Evolutionary conservation across 2,329 filamentous ascomycete species (phyloP).

Genomic region (Fusarium sp.): DNA sequence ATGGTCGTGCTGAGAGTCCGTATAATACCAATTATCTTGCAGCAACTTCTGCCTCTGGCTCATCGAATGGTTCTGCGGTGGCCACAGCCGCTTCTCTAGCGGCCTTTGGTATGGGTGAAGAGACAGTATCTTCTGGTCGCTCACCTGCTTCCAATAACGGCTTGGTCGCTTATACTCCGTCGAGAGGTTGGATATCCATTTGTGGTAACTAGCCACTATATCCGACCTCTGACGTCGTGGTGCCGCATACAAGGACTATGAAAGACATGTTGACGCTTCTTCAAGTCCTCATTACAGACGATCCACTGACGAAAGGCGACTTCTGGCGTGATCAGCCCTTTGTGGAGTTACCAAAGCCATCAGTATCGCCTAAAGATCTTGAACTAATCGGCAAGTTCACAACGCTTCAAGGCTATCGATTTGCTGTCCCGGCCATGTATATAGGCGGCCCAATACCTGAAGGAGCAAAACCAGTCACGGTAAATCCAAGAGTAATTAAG

Average conservation of each 20-base stretch:
- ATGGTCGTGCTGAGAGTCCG: constrained; percentile 65
- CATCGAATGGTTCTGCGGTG: constrained; percentile 65
- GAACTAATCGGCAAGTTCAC: no score
- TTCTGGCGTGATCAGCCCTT: constrained; percentile 64
- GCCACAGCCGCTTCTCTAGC: constrained; percentile 61
- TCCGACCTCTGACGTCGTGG: constrained; percentile 64
- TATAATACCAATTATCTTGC: constrained; percentile 64
- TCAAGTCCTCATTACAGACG: constrained; percentile 57
- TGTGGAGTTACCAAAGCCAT: constrained; percentile 51
- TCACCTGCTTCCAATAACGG: constrained; percentile 66
- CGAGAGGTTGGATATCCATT: constrained; percentile 60
- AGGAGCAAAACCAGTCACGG: not conserved
- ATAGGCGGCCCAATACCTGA: not conserved
- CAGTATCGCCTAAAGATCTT: not conserved
- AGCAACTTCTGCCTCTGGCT: constrained; percentile 65
- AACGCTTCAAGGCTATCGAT: not conserved
- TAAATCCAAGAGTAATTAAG: not conserved
- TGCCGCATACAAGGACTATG: constrained; percentile 62
- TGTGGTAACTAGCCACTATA: constrained; percentile 66
- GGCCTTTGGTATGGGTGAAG: constrained; percentile 62
- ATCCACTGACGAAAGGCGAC: constrained; percentile 51
- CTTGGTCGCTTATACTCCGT: constrained; percentile 65
- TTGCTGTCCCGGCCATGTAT: not conserved
- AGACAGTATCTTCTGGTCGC: constrained; percentile 66
- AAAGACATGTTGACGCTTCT: constrained; percentile 61